A percentile compares a stretch with the other conserved stretches of the same genome.
Evolutionary conservation across 2,329 filamentous ascomycete genomes (phyloP).

Genomic region (Lachnellula suecica): DNA sequence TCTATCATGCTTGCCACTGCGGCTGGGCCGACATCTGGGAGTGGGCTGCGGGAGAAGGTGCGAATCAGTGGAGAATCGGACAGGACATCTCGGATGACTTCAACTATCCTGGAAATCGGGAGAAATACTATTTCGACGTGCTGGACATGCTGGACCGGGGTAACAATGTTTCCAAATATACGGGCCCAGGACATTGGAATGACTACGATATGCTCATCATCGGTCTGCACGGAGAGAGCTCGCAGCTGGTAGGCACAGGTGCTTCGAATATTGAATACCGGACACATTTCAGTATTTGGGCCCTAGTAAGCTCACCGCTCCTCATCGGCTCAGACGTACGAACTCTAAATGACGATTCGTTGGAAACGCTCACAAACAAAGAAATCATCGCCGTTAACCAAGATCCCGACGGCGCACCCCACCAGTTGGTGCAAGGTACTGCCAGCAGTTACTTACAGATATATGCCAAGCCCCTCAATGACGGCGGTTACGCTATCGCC

Average conservation of each 20-base stretch:
- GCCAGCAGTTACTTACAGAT: slow-evolving; percentile 12
- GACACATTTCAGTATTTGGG: slow-evolving; percentile 27
- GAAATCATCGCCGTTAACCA: slow-evolving; percentile 39
- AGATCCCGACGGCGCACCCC: slow-evolving; percentile 29
- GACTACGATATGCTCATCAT: slow-evolving; percentile 37
- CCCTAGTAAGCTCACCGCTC: slow-evolving; percentile 22
- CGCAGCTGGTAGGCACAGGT: slow-evolving; percentile 41
- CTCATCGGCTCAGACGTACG: slow-evolving; percentile 26
- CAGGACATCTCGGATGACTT: slow-evolving; percentile 39
- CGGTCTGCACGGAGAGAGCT: slow-evolving; percentile 21
- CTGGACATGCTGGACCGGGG: slow-evolving; percentile 48
- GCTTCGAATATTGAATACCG: slow-evolving; percentile 30
- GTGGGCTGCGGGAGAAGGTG: slow-evolving; percentile 37
- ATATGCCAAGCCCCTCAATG: slow-evolving; percentile 20
- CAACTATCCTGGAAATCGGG: slow-evolving; percentile 23
- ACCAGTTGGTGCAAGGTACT: slow-evolving; percentile 9
- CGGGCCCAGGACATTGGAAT: slow-evolving; percentile 48
- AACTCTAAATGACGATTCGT: slow-evolving; percentile 10
- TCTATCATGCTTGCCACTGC: slow-evolving; percentile 54
- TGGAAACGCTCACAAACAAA: slow-evolving; percentile 23
- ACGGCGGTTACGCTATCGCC: slow-evolving; percentile 22
- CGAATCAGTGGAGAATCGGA: slow-evolving; percentile 48
- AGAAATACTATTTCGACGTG: slow-evolving; percentile 25
- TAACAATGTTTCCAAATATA: slow-evolving; percentile 43
- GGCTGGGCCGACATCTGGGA: slow-evolving; percentile 43